Percentiles rank a stretch among this genome's conserved stretches.
Conservation (phyloP, 441 rosid species). For the Flueggea neowawraea region DNA sequence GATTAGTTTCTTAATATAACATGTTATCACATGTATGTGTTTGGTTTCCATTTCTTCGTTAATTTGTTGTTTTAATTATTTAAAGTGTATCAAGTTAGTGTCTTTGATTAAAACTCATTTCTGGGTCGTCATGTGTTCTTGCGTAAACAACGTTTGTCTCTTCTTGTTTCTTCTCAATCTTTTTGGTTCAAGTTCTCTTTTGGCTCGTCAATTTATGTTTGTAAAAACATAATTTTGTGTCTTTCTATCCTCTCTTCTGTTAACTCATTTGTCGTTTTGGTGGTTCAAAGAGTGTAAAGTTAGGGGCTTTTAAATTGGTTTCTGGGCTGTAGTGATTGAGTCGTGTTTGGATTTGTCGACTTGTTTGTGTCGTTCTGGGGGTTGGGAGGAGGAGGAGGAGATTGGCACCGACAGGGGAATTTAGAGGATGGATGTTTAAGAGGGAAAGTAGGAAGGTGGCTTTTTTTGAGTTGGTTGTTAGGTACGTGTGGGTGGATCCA, state of each 20-base stretch:
- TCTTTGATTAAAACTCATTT: not conserved
- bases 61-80: not conserved
- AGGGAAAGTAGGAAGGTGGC: constrained; percentile 2
- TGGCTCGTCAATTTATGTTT: too few species aligned
- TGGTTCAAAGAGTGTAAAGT: too few species aligned
- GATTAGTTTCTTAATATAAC: not conserved
- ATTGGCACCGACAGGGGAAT: constrained; percentile 21
- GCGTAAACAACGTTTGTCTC: too few species aligned
- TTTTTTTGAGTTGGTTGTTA: not conserved
- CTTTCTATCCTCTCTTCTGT: not conserved
- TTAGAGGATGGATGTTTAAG: not conserved
- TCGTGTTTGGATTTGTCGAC: not conserved
- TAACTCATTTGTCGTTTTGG: not conserved
- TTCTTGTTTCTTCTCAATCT: too few species aligned
- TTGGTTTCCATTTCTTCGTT: not conserved
- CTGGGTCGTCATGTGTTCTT: too few species aligned
- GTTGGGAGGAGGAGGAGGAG: constrained; percentile 3
- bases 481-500: constrained; percentile 1
- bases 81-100: not conserved
- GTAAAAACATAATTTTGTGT: too few species aligned
- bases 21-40: not conserved
- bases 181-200: too few species aligned
- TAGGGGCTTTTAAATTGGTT: not conserved
- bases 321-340: not conserved
- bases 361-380: not conserved